A percentile compares a stretch with the other conserved stretches of the same genome.
These are phyloP conservation scores for Tothia fuscella DNA, from an alignment of 2,329 filamentous ascomycete species.

Conservation along the genomic window DNA sequence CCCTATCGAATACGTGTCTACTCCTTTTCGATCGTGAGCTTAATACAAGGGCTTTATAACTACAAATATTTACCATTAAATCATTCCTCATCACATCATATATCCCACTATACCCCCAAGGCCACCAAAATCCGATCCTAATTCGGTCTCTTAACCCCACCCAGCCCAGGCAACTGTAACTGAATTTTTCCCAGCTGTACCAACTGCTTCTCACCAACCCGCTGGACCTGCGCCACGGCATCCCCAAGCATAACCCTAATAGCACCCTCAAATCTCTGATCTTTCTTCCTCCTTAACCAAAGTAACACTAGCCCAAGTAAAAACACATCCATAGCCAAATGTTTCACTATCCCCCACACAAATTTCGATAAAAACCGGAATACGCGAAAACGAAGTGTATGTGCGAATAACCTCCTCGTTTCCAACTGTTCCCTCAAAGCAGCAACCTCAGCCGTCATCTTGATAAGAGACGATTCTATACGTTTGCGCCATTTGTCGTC, in stretches of 20 bases:
- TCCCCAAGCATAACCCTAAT: conserved; percentile 51
- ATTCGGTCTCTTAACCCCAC: neutral
- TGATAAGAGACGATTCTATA: conserved; percentile 75
- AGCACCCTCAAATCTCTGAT: conserved; percentile 61
- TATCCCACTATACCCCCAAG: too few species aligned
- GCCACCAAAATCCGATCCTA: neutral
- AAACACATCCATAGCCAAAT: conserved; percentile 59
- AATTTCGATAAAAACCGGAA: neutral
- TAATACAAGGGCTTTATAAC: too few species aligned
- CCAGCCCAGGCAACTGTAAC: neutral
- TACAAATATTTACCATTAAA: too few species aligned
- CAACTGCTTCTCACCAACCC: conserved; percentile 16
- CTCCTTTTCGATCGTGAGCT: too few species aligned
- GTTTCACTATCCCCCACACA: conserved; percentile 57
- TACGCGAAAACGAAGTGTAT: conserved; percentile 39
- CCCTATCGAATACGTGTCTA: too few species aligned
- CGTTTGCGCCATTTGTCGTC: conserved; percentile 62
- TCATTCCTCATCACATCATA: too few species aligned
- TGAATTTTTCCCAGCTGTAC: conserved; percentile 4
- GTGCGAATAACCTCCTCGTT: conserved; percentile 57
- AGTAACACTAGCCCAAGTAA: conserved; percentile 54
- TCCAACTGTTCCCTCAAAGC: conserved; percentile 86
- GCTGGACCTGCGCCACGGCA: conserved; percentile 27
- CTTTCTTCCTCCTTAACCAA: conserved; percentile 61
- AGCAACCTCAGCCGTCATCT: conserved; percentile 84